phyloP scores from a whole-genome alignment of 306 rosid genomes.

The Ormosia emarginata region DNA sequence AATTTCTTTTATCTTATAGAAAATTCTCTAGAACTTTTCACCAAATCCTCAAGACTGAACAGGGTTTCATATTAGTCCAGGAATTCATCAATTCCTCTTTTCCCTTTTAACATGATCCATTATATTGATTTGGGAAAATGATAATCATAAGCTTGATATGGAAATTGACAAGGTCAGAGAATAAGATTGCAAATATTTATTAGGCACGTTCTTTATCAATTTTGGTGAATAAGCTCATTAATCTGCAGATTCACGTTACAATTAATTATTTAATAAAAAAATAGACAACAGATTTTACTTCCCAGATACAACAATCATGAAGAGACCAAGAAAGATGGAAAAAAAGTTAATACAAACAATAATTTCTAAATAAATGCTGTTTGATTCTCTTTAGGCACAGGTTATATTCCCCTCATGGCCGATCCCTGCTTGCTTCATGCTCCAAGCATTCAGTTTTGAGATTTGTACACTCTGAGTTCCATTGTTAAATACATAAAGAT shows the following conservation, averaged over 20 bases:
- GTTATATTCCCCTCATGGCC: slow-evolving; percentile 14
- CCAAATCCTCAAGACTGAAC: too few species aligned
- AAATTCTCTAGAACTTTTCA: too few species aligned
- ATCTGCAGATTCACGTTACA: background rate
- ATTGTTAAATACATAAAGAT: slow-evolving; percentile 55
- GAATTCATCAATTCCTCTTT: background rate
- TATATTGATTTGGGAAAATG: background rate
- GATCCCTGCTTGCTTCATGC: slow-evolving; percentile 52
- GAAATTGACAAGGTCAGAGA: background rate
- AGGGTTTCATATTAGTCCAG: background rate
- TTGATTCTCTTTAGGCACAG: background rate
- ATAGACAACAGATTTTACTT: background rate
- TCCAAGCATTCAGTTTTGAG: slow-evolving; percentile 57
- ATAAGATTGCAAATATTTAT: background rate
- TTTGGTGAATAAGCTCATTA: background rate
- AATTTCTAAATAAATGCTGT: background rate
- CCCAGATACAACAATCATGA: background rate
- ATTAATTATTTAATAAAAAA: background rate
- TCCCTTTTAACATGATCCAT: background rate
- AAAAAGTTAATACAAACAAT: background rate
- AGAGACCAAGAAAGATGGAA: background rate
- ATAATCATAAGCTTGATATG: background rate
- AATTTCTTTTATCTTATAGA: too few species aligned
- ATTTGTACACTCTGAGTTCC: slow-evolving; percentile 44
- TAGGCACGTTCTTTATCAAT: background rate